Percentiles rank a stretch among this genome's conserved stretches.
phyloP scores from a whole-genome alignment of 805 yeast species.

The Saccharomycopsis sp. region DNA sequence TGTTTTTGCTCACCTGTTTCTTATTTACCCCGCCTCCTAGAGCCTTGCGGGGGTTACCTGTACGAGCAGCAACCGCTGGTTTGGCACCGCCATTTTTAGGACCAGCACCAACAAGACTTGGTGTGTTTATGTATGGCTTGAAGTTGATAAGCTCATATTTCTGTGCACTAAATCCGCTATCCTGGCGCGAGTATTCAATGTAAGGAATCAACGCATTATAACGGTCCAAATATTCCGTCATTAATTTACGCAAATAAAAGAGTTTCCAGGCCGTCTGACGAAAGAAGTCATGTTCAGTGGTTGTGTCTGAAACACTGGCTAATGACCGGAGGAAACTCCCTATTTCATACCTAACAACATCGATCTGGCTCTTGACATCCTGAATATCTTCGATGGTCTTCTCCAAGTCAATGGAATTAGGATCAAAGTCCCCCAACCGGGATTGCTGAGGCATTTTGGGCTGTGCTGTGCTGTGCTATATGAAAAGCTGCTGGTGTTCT shows the following conservation, averaged over 20 bases:
- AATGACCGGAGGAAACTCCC: slow-evolving; percentile 12
- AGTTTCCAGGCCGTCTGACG: slow-evolving; percentile 12
- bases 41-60: not conserved
- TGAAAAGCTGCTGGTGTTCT: not conserved
- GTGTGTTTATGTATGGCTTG: not conserved
- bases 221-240: slow-evolving; percentile 11
- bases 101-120: not conserved
- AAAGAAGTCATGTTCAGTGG: slow-evolving; percentile 11
- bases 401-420: slow-evolving; percentile 8
- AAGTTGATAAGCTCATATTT: not conserved
- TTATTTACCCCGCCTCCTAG: not conserved
- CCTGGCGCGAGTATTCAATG: slow-evolving; percentile 33
- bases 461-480: too few relatives aligned
- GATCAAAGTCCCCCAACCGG: slow-evolving; percentile 11
- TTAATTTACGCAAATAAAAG: slow-evolving; percentile 10
- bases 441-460: not conserved
- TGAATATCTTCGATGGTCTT: slow-evolving; percentile 10
- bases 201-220: slow-evolving; percentile 65
- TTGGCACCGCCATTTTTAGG: not conserved
- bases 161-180: slow-evolving; percentile 16
- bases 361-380: slow-evolving; percentile 15
- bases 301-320: slow-evolving; percentile 13
- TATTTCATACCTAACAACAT: slow-evolving; percentile 16
- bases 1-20: not conserved
- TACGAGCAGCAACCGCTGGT: not conserved